A percentile compares a stretch with the other conserved stretches of the same genome.
Conservation (phyloP, 345 rosid species). For the Citrus glauca region DNA sequence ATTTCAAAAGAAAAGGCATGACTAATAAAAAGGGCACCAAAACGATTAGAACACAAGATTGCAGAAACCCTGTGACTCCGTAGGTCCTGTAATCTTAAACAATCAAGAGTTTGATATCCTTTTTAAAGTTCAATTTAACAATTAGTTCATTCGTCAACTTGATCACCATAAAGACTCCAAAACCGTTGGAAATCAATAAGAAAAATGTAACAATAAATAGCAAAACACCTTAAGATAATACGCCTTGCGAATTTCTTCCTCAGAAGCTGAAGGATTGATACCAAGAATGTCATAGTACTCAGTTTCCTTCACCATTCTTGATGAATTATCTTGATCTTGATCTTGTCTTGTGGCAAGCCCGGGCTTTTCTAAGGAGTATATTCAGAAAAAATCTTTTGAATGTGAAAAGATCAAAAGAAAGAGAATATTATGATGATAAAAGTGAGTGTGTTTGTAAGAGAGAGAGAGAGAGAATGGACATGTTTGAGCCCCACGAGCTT, state of each 20-base stretch:
- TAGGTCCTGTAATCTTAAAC: no score
- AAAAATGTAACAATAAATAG: not conserved
- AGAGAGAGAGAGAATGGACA: no score
- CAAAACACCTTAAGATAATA: slow-evolving; percentile 59
- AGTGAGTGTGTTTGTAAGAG: slow-evolving; percentile 5
- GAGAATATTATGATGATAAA: not conserved
- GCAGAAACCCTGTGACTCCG: not conserved
- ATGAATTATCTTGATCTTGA: not conserved
- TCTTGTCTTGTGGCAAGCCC: not conserved
- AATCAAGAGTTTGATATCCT: no score
- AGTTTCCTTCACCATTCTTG: slow-evolving; percentile 60
- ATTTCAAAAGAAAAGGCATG: not conserved
- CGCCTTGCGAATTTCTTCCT: slow-evolving; percentile 68
- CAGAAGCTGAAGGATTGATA: slow-evolving; percentile 50
- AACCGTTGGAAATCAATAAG: not conserved
- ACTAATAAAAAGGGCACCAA: not conserved
- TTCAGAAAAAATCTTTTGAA: not conserved
- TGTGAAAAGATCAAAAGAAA: slow-evolving; percentile 9
- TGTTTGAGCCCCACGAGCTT: slow-evolving; percentile 32
- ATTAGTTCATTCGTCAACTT: no score
- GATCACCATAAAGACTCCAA: no score
- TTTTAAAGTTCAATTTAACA: no score
- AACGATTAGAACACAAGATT: not conserved
- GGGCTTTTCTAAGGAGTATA: slow-evolving; percentile 1
- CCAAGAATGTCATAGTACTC: slow-evolving; percentile 74